Evolutionary conservation across 139 green algal genomes (phyloP), one percentile per base, ranked within the genome.

Genomic region (Nannochloris sp.): DNA sequence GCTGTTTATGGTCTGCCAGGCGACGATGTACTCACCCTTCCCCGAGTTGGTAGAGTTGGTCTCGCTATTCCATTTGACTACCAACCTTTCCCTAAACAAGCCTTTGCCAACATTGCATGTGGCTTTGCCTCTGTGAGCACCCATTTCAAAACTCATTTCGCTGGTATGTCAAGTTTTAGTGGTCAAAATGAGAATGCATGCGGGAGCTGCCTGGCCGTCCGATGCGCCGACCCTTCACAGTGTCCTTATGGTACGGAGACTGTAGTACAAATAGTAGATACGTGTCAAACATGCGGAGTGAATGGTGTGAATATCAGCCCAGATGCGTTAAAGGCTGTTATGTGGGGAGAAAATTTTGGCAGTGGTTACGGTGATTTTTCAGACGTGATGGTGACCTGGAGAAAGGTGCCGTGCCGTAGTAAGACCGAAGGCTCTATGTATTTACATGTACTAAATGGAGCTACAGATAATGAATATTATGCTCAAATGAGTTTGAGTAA

Each of bases 381-480:
- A 9, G 34, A 10, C 10, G 12, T 10, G 10, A 39, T 59, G 29
- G 12, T 10, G 29, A 29, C 48, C 48, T 59, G 48, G 29, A 30
- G 10, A 59, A 10, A 59, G 12, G 48, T 59, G 9, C 19, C 10
- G 9, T 29, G 48, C 48, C 48, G 29, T 30, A 59, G 34, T 30
- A 39, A 59, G 29, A 59, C 35, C 29, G 10, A 9, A 12, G 48
- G 34, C 10, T 12, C 19, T 30, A 10, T 30, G 35, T 29, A 30
- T 59, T 12, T 39, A 30, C 34, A 59, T 9, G 34, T 9, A 29
- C 12, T 59, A 10, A 12, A 60, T 32, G 53, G 33, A n/a, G n/a
- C n/a, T n/a, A n/a, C 42, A 51, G 23, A n/a, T 6, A 63, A 63
- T 37, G 24, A 48, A 10, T 63, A 63, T 37, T 63, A 46, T n/a